These are phyloP conservation scores for Flaveria robusta DNA, from an alignment of 129 eudicot species.

Conservation along the genomic window DNA sequence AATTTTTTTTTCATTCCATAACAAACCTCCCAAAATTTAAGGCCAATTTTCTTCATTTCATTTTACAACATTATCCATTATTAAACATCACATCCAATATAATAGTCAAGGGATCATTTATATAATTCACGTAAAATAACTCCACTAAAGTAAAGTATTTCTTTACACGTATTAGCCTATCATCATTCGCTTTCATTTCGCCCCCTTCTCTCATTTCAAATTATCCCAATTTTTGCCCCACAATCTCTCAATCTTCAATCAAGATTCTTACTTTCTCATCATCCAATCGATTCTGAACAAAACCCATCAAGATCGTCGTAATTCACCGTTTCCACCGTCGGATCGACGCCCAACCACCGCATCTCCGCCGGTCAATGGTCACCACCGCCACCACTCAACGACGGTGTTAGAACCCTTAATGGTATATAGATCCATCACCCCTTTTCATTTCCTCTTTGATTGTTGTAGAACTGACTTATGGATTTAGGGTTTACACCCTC, in stretches of 20 bases:
- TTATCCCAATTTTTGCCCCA: slow-evolving; percentile 41
- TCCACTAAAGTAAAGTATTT: neutral
- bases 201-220: slow-evolving; percentile 18
- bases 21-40: no score
- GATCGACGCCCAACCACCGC: neutral
- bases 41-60: neutral
- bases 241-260: neutral
- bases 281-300: slow-evolving; percentile 26
- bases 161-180: slow-evolving; percentile 6
- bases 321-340: slow-evolving; percentile 5
- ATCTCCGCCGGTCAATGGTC: slow-evolving; percentile 29
- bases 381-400: slow-evolving; percentile 1
- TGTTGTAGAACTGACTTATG: slow-evolving; percentile 15
- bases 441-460: neutral
- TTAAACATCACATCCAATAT: neutral
- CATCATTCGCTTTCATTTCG: slow-evolving; percentile 22
- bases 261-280: neutral
- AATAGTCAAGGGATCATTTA: neutral
- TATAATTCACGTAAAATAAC: neutral
- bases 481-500: slow-evolving; percentile 10
- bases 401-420: neutral
- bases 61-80: neutral
- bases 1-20: no score
- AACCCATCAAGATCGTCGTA: neutral
- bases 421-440: slow-evolving; percentile 15